Base-by-base conservation (phyloP, 2,329 filamentous ascomycete genomes). In the Albophoma yamanashiensis region DNA sequence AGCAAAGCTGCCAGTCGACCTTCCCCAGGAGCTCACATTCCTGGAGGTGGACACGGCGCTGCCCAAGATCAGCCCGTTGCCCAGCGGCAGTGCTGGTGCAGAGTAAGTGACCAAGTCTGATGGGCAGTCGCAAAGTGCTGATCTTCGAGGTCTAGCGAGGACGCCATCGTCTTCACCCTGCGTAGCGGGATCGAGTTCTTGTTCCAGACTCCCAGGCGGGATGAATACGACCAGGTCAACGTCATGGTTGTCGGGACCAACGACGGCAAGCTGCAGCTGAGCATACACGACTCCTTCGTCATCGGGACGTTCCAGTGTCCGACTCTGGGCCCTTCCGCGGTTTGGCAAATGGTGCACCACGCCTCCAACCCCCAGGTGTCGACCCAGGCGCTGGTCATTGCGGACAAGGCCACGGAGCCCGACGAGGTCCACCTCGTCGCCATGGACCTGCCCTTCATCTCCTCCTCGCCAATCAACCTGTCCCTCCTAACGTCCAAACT, bases 401-500 rank as follows among this genome's bases (percentile, higher is more conserved):
- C 71, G 1, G 72, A 77, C 7, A 71, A 77, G 36, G 57, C 63
- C 6, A 62, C 64, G 9, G 67, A 67, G 17, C 67, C 72, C 5
- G 64, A 71, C 20, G 71, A 76, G 7, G 67, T 77, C 1, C 69
- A 84, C 61, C 74, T 93, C n/a, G 77, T 92, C 0, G 89, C 89
- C 1, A 83, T 96, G 70, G 90, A 95, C 66, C 78, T 96, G n/a
- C 85, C 87, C 0, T 95, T 96, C 68, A 84, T 96, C 56, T 86
- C 87, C 3, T 87, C 87, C 17, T 88, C 87, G 2, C 89, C 89
- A 3, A 84, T 92, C 60, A 90, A 95, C 68, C 77, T 97, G 2
- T 90, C 92, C 36, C 80, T 96, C 5, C 79, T 97, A 15, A 89
- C 92, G 0, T 91, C 89, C 20, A 96, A 95, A 67, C 88, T 91